Conservation (phyloP, 805 yeast species). For the Cyberlindnera maritima region DNA sequence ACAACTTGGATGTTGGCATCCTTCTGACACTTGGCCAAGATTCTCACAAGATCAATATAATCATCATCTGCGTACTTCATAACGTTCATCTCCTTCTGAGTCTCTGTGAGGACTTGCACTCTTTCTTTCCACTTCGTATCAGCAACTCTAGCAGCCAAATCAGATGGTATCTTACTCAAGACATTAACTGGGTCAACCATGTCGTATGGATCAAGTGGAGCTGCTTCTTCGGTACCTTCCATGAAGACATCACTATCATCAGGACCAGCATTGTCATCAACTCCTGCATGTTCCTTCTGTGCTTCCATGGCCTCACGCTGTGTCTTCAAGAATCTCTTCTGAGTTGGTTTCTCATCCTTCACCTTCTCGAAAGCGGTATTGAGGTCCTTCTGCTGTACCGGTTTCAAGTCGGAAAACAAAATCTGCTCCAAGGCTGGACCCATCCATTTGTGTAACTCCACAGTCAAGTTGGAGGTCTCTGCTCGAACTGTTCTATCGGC, state of each 20-base stretch:
- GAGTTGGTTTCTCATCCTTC: conserved; percentile 42
- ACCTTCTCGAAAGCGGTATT: conserved; percentile 61
- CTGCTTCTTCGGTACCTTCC: conserved; percentile 28
- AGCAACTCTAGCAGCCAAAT: conserved; percentile 50
- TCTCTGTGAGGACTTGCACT: conserved; percentile 75
- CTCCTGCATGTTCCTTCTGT: conserved; percentile 14
- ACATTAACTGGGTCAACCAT: conserved; percentile 69
- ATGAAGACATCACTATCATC: conserved; percentile 25
- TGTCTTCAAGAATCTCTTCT: conserved; percentile 51
- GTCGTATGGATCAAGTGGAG: conserved; percentile 62
- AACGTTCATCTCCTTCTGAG: conserved; percentile 45
- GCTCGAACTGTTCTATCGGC: conserved; percentile 85
- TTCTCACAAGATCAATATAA: conserved; percentile 58
- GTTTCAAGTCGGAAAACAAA: conserved; percentile 72
- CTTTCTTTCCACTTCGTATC: conserved; percentile 90
- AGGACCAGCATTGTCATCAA: conserved; percentile 8
- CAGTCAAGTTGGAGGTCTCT: conserved; percentile 67
- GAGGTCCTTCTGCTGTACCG: conserved; percentile 87
- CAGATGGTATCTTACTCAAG: conserved; percentile 60
- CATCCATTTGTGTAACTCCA: conserved; percentile 71
- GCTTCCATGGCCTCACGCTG: conserved; percentile 45
- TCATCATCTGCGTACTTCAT: conserved; percentile 61
- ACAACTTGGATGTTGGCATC: conserved; percentile 92
- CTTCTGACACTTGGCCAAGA: conserved; percentile 68
- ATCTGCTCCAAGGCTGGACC: conserved; percentile 55